Evolutionary conservation across 1,284 basidiomycete genomes (phyloP).

Genomic region (Sanghuangporus baumii): DNA sequence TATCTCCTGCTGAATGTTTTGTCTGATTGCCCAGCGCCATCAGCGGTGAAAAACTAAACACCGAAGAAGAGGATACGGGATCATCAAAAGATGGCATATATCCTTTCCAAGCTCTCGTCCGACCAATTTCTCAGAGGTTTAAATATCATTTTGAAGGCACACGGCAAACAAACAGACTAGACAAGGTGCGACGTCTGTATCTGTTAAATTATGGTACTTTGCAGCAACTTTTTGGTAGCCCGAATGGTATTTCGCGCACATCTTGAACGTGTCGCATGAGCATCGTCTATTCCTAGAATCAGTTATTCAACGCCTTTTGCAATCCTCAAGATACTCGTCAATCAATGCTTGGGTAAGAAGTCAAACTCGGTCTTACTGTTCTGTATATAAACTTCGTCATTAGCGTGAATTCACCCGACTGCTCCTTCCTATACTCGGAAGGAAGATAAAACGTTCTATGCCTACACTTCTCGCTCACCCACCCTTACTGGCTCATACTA

Average conservation of each 20-base stretch:
- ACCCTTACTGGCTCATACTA: slow-evolving; percentile 88
- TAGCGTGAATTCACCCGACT: slow-evolving; percentile 78
- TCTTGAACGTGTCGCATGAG: slow-evolving; percentile 79
- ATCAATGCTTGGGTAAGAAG: slow-evolving; percentile 69
- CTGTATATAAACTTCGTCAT: slow-evolving; percentile 5
- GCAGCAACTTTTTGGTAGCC: slow-evolving; percentile 48
- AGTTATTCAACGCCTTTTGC: slow-evolving; percentile 71
- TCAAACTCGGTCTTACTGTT: slow-evolving; percentile 4
- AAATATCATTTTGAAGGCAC: slow-evolving; percentile 93
- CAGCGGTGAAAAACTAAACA: slow-evolving; percentile 47
- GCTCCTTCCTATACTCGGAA: slow-evolving; percentile 62
- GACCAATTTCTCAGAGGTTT: slow-evolving; percentile 84
- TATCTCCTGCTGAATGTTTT: not conserved
- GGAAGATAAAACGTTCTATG: slow-evolving; percentile 71
- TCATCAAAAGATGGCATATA: slow-evolving; percentile 55
- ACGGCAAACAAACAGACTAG: slow-evolving; percentile 84
- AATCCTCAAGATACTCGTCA: slow-evolving; percentile 52
- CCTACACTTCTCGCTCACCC: slow-evolving; percentile 75
- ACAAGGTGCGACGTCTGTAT: slow-evolving; percentile 59
- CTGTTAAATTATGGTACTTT: not conserved
- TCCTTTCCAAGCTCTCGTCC: slow-evolving; percentile 79
- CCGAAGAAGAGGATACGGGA: slow-evolving; percentile 17
- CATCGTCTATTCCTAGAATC: slow-evolving; percentile 74
- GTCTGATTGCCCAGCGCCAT: slow-evolving; percentile 10
- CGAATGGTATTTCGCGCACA: slow-evolving; percentile 95